A percentile compares a stretch with the other conserved stretches of the same genome.
Conservation (phyloP, 169 alveolate species). For the Cryptosporidium sp. region DNA sequence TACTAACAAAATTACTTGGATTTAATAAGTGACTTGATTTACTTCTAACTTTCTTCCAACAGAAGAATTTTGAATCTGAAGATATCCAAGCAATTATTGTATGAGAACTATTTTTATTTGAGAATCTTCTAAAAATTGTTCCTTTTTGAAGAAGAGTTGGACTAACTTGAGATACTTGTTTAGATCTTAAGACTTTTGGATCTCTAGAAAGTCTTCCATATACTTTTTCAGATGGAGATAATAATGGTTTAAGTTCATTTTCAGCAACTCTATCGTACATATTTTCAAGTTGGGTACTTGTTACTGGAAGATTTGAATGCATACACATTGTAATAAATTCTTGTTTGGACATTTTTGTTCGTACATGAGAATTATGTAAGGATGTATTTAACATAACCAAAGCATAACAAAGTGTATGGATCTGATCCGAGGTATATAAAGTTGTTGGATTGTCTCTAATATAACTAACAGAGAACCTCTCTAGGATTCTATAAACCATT, state of each 20-base stretch:
- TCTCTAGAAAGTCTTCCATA: conserved; percentile 71
- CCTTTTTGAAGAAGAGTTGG: conserved; percentile 60
- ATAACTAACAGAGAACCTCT: conserved; percentile 77
- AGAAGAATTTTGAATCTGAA: conserved; percentile 40
- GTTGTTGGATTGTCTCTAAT: conserved; percentile 49
- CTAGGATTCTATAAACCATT: conserved; percentile 74
- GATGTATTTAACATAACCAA: conserved; percentile 70
- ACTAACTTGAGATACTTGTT: conserved; percentile 28
- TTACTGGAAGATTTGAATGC: conserved; percentile 35
- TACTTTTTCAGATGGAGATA: conserved; percentile 60
- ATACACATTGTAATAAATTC: conserved; percentile 61
- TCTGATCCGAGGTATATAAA: conserved; percentile 58
- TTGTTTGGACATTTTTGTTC: conserved; percentile 61
- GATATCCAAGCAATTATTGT: conserved; percentile 74
- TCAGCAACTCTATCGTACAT: conserved; percentile 72
- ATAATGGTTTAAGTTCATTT: conserved; percentile 52
- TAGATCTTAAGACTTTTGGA: conserved; percentile 63
- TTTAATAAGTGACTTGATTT: conserved; percentile 28
- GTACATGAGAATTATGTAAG: conserved; percentile 56
- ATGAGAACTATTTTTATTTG: conserved; percentile 5
- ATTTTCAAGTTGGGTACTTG: conserved; percentile 30
- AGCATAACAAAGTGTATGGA: conserved; percentile 69
- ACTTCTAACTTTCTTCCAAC: conserved; percentile 65
- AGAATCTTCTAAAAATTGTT: conserved; percentile 51
- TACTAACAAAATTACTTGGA: conserved; percentile 33